Conservation (phyloP, 2,329 filamentous ascomycete species). For the Penicillium sp. region DNA sequence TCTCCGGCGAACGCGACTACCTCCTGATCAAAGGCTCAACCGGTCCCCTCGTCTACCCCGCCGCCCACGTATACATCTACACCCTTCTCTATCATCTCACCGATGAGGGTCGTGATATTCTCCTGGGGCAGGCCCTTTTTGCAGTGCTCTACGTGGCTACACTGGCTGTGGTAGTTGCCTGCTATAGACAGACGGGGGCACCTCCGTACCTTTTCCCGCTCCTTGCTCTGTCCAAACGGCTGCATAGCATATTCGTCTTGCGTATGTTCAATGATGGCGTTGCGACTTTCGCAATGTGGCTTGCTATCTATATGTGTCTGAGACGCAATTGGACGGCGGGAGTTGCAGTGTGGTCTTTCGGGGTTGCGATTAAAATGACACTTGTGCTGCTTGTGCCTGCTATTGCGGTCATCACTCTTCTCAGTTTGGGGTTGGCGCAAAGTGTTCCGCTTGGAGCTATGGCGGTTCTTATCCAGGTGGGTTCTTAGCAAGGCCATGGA, state of each 20-base stretch:
- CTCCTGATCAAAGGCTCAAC: constrained; percentile 80
- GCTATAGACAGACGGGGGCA: constrained; percentile 57
- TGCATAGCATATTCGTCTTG: constrained; percentile 91
- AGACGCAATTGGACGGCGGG: constrained; percentile 70
- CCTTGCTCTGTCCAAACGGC: constrained; percentile 81
- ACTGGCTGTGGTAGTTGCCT: constrained; percentile 73
- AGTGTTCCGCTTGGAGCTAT: constrained; percentile 67
- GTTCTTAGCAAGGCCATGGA: constrained; percentile 19
- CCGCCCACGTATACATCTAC: constrained; percentile 90
- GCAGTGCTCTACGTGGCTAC: constrained; percentile 73
- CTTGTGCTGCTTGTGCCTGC: constrained; percentile 79
- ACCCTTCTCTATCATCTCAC: constrained; percentile 75
- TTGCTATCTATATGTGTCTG: constrained; percentile 76
- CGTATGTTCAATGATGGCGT: constrained; percentile 96
- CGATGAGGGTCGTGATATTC: constrained; percentile 69
- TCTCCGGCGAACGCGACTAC: constrained; percentile 86
- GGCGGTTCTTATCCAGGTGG: constrained; percentile 75
- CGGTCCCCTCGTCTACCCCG: constrained; percentile 92
- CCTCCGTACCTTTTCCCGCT: constrained; percentile 86
- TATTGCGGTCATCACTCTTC: constrained; percentile 71
- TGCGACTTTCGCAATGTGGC: constrained; percentile 78
- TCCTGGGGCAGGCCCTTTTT: constrained; percentile 81
- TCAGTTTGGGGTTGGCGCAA: constrained; percentile 65
- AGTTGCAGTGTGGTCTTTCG: constrained; percentile 69
- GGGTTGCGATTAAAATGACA: constrained; percentile 94